These are phyloP conservation scores for Francoa sonchifolia DNA, from an alignment of 441 rosid species.

Conservation along the genomic window DNA sequence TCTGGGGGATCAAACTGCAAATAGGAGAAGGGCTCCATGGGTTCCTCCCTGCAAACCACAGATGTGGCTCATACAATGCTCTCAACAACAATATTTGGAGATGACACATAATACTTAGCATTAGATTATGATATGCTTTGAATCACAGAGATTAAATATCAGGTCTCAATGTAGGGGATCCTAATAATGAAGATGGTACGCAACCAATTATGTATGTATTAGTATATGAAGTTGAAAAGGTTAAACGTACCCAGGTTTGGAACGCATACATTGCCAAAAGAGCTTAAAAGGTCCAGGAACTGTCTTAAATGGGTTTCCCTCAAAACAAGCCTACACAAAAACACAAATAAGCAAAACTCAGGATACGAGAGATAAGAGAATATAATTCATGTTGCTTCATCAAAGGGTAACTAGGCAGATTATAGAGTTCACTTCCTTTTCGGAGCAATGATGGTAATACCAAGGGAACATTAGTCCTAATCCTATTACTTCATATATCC, in stretches of 20 bases:
- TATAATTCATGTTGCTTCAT: not conserved
- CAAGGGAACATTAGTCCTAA: too few relatives aligned
- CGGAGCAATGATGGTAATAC: too few relatives aligned
- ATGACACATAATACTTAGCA: too few relatives aligned
- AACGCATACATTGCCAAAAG: slow-evolving; percentile 85
- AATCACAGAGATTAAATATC: not conserved
- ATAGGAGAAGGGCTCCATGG: slow-evolving; percentile 68
- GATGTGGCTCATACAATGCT: not conserved
- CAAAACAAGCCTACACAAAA: slow-evolving; percentile 65
- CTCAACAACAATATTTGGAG: too few relatives aligned
- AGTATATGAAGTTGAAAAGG: not conserved
- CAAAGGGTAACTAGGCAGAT: too few relatives aligned
- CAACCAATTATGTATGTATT: not conserved
- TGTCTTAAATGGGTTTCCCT: slow-evolving; percentile 93
- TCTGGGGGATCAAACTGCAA: slow-evolving; percentile 75
- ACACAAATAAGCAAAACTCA: slow-evolving; percentile 1
- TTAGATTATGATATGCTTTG: not conserved
- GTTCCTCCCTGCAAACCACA: slow-evolving; percentile 64
- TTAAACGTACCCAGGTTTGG: slow-evolving; percentile 79
- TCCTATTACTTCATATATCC: too few relatives aligned
- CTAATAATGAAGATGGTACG: not conserved
- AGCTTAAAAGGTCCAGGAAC: slow-evolving; percentile 95
- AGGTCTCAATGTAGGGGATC: not conserved
- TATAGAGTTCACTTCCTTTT: too few relatives aligned
- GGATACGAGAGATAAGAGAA: not conserved